Percentiles rank a stretch among this genome's conserved stretches.
phyloP scores from a whole-genome alignment of 768 basidiomycete genomes.

The Rubroboletus pulcherrimus region DNA sequence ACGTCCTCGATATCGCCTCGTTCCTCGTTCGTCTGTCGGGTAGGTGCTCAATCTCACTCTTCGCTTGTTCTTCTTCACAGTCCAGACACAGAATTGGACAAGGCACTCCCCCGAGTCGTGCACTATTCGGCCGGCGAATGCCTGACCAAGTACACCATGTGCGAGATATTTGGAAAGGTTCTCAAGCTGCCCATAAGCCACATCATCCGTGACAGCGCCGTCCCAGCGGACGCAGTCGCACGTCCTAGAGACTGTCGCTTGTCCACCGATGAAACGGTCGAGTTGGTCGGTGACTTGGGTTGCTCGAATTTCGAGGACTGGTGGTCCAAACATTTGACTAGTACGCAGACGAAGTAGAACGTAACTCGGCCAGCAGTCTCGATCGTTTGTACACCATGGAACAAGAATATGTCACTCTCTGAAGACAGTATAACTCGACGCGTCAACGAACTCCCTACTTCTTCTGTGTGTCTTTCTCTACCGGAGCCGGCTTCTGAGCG shows the following conservation, averaged over 20 bases:
- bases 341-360: slow-evolving; percentile 11
- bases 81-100: slow-evolving; percentile 30
- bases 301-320: slow-evolving; percentile 77
- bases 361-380: neutral
- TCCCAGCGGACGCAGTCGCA: slow-evolving; percentile 63
- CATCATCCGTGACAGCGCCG: slow-evolving; percentile 67
- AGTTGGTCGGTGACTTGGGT: slow-evolving; percentile 57
- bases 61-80: neutral
- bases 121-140: slow-evolving; percentile 84
- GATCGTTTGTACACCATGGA: slow-evolving; percentile 3
- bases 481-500: slow-evolving; percentile 10
- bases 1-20: slow-evolving; percentile 79
- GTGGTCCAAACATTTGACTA: slow-evolving; percentile 60
- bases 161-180: slow-evolving; percentile 69
- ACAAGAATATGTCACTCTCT: neutral
- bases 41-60: slow-evolving; percentile 30
- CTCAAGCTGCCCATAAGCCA: slow-evolving; percentile 70
- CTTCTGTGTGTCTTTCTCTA: neutral
- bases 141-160: slow-evolving; percentile 93
- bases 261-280: slow-evolving; percentile 71
- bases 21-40: slow-evolving; percentile 78
- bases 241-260: slow-evolving; percentile 81
- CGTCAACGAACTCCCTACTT: neutral
- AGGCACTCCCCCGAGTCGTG: slow-evolving; percentile 48
- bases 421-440: neutral